These are phyloP conservation scores for Alternaria ethzedia DNA, from an alignment of 2,329 filamentous ascomycete genomes.

Conservation along the genomic window DNA sequence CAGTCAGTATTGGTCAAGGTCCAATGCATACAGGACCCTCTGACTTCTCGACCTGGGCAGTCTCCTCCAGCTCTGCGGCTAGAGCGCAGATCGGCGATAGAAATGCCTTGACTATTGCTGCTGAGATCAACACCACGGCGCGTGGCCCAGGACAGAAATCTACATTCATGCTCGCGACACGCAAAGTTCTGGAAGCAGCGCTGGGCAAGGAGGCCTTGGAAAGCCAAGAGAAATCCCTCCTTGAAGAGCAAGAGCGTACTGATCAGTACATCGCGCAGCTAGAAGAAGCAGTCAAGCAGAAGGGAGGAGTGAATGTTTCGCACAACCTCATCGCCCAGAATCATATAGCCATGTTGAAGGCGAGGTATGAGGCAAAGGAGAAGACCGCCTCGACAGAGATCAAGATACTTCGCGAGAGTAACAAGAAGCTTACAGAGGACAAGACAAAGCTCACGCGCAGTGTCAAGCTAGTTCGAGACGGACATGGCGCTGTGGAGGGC, in stretches of 20 bases:
- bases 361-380: background rate
- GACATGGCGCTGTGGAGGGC: background rate
- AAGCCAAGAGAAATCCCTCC: background rate
- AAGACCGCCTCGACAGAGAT: slow-evolving; percentile 2
- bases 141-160: background rate
- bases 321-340: background rate
- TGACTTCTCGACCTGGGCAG: background rate
- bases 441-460: background rate
- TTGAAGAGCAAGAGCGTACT: background rate
- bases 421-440: background rate
- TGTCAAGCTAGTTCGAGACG: background rate
- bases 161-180: background rate
- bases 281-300: slow-evolving; percentile 2
- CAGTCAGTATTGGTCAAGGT: background rate
- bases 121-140: background rate
- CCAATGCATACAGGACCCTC: background rate
- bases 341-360: slow-evolving; percentile 2
- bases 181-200: background rate
- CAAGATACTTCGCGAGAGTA: background rate
- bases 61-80: background rate
- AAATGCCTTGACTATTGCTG: no score
- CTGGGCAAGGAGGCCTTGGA: slow-evolving; percentile 2
- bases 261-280: slow-evolving; percentile 3
- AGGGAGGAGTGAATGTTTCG: background rate
- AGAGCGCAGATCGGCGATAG: background rate